Conservation (phyloP, 1,139 yeast species). For the Kodamaea alishanica region DNA sequence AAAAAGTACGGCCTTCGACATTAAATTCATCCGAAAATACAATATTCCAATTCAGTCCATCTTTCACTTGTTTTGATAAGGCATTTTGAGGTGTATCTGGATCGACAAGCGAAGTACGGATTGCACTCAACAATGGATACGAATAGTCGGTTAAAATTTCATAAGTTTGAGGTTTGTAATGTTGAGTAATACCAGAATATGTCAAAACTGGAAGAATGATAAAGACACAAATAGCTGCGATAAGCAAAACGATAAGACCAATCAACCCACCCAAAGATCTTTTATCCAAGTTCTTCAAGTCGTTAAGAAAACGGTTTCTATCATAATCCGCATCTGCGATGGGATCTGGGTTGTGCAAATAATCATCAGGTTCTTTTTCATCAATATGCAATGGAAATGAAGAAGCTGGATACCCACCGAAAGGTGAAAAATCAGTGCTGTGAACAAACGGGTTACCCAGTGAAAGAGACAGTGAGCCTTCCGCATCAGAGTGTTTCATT, state of each 20-base stretch:
- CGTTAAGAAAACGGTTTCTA: conserved; percentile 23
- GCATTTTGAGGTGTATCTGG: conserved; percentile 26
- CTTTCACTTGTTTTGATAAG: conserved; percentile 14
- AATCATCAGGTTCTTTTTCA: conserved; percentile 30
- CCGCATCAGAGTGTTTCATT: conserved; percentile 11
- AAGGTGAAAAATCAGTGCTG: conserved; percentile 22
- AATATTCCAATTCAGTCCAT: conserved; percentile 24
- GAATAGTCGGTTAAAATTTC: conserved; percentile 23
- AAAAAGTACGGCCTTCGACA: conserved; percentile 30
- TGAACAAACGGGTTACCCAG: conserved; percentile 13
- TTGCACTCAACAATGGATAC: conserved; percentile 24
- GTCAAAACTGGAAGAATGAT: conserved; percentile 27
- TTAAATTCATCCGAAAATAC: conserved; percentile 30
- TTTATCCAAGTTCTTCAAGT: conserved; percentile 23
- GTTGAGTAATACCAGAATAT: conserved; percentile 21
- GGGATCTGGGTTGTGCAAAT: conserved; percentile 32
- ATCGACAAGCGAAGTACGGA: conserved; percentile 24
- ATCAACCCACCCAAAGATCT: conserved; percentile 22
- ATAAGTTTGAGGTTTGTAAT: conserved; percentile 16
- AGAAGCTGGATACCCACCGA: conserved; percentile 32
- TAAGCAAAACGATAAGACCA: conserved; percentile 18
- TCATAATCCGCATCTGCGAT: conserved; percentile 30
- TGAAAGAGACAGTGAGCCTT: conserved; percentile 10
- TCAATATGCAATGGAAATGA: conserved; percentile 29
- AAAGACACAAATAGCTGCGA: conserved; percentile 23